Evolutionary conservation across 2,329 filamentous ascomycete species (phyloP).

Genomic region (Nothomitra cinnamomea): DNA sequence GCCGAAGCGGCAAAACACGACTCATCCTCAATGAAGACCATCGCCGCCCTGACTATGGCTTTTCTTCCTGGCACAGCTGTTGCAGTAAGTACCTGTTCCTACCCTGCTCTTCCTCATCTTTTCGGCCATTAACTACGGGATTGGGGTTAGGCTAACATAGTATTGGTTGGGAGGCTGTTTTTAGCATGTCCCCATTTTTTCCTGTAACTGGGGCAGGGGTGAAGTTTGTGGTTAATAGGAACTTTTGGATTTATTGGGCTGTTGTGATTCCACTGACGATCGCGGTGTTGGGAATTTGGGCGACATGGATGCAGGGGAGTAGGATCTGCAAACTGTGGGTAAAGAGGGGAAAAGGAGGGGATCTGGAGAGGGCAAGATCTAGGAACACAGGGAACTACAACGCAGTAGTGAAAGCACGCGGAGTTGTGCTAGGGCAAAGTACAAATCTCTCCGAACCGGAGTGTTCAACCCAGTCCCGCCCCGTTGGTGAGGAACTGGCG

Average conservation of each 20-base stretch:
- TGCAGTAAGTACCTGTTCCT: constrained; percentile 8
- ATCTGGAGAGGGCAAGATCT: neutral
- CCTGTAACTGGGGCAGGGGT: no score
- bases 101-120: neutral
- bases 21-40: constrained; percentile 18
- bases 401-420: no score
- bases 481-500: no score
- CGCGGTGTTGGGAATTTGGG: neutral
- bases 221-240: neutral
- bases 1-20: constrained; percentile 16
- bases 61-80: constrained; percentile 16
- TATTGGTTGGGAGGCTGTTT: no score
- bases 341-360: neutral
- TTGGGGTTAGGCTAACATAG: neutral
- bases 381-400: no score
- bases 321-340: neutral
- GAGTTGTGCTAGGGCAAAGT: no score
- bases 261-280: neutral
- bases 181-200: neutral
- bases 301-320: neutral
- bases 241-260: neutral
- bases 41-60: constrained; percentile 19
- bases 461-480: no score
- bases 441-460: no score
- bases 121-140: neutral